Base-by-base conservation (phyloP, 768 basidiomycete genomes). In the Hypholoma sublateritium region DNA sequence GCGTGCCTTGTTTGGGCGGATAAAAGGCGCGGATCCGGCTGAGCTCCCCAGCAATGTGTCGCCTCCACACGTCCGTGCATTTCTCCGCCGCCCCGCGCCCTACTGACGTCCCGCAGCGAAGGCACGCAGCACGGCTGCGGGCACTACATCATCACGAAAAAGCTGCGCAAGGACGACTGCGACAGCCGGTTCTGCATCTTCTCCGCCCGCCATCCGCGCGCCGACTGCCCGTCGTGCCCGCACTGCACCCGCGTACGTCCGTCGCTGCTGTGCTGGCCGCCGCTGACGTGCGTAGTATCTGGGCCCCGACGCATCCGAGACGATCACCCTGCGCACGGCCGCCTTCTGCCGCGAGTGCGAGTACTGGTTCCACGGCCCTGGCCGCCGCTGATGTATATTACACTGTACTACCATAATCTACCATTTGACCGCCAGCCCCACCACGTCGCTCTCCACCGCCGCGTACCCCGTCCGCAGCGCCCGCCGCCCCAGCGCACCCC, bases 391-490 rank as follows among this genome's bases (percentile, higher is more conserved):
- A 28, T 50, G 37, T 52, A 51, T 59, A 59, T 36, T 49, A 55
- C 39, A 51, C 43, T 57, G 54, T 56, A 62, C 49, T 57, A 34
- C 61, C 55, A 58, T 55, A 46, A 56, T 63, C 64, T 69, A 90
- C 88, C 89, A 90, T 60, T 88, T 86, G 4, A 91, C 89, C 6
- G 85, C 83, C 39, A 89, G 70, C 19, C 91, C 92, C 37, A 88
- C 73, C 19, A 92, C 85, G 63, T 94, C 91, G 72, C 86, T 91
- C 71, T 91, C 91, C 1, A 97, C 93, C 24, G 90, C 90, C 57
- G 84, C 81, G 68, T 94, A 96, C 66, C 83, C 74, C 2, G 95
- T 96, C 69, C 93, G 79, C 65, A 96, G 84, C 32, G 83, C 68
- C 73, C 70, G 28, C 58, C 69, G 76, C 56, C 82, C 75, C 59